A percentile compares a stretch with the other conserved stretches of the same genome.
Evolutionary conservation across 371 early-diverging fungal genomes (phyloP).

Genomic region (Zychaea mexicana): DNA sequence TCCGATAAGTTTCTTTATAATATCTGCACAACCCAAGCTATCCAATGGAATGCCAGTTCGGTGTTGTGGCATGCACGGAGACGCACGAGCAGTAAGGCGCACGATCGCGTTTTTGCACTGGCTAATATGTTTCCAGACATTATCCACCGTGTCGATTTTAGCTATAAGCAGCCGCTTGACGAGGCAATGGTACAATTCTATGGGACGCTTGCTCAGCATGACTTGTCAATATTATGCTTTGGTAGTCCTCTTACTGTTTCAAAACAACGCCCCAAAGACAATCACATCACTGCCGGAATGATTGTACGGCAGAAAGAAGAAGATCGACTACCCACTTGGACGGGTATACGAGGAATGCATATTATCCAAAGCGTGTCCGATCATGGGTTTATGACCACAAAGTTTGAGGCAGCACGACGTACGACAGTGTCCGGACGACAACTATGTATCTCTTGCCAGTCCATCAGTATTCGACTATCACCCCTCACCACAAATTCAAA

Average conservation of each 20-base stretch:
- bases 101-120: background rate
- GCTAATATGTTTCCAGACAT: background rate
- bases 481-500: too few relatives aligned
- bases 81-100: background rate
- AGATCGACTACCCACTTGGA: too few relatives aligned
- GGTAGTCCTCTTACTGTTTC: background rate
- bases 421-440: too few relatives aligned
- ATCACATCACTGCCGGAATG: too few relatives aligned
- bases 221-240: background rate
- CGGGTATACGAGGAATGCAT: too few relatives aligned
- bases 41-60: background rate
- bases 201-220: background rate
- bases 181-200: background rate
- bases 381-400: too few relatives aligned
- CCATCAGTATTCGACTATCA: too few relatives aligned
- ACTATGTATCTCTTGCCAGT: too few relatives aligned
- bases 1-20: background rate
- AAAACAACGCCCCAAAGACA: too few relatives aligned
- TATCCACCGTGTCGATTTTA: background rate
- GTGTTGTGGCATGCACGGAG: background rate
- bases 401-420: too few relatives aligned
- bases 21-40: background rate
- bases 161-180: background rate
- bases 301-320: too few relatives aligned
- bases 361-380: too few relatives aligned